Conservation (phyloP, 495 filamentous ascomycete species). For the Penicillium lagena region DNA sequence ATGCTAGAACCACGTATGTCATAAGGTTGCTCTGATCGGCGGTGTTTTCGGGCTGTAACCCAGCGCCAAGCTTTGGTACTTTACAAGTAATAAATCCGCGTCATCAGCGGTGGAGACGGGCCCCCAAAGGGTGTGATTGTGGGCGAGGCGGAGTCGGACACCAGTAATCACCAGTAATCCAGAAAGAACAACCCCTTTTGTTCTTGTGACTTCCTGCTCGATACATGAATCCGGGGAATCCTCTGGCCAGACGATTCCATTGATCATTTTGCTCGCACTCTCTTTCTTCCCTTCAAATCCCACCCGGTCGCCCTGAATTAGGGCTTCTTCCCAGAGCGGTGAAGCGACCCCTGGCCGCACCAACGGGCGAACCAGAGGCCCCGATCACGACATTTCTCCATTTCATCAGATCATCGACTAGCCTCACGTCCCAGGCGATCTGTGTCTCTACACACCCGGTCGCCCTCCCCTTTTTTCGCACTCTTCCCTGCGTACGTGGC, state of each 20-base stretch:
- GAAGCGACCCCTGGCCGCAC: conserved; percentile 3
- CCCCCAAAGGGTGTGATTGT: not conserved
- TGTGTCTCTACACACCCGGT: not conserved
- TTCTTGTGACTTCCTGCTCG: not conserved
- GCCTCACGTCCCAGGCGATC: conserved; percentile 5
- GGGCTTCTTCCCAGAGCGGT: conserved; percentile 13
- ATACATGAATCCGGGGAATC: too few species aligned
- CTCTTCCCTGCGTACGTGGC: conserved; percentile 20
- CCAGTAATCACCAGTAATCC: not conserved
- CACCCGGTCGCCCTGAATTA: not conserved
- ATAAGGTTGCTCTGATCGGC: not conserved
- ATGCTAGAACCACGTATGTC: conserved; percentile 1
- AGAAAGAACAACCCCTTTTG: not conserved
- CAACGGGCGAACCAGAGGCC: conserved; percentile 22
- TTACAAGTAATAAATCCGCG: conserved; percentile 5
- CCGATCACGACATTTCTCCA: conserved; percentile 49
- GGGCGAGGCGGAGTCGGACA: not conserved
- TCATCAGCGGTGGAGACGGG: conserved; percentile 6
- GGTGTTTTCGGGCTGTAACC: not conserved
- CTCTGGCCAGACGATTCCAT: too few species aligned
- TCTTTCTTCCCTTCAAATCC: not conserved
- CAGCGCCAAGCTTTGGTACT: conserved; percentile 3
- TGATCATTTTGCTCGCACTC: not conserved
- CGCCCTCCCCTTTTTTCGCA: conserved; percentile 2
- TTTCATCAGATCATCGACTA: conserved; percentile 44